Evolutionary conservation across 2,329 filamentous ascomycete species (phyloP).

Genomic region (Trichoderma sp.): DNA sequence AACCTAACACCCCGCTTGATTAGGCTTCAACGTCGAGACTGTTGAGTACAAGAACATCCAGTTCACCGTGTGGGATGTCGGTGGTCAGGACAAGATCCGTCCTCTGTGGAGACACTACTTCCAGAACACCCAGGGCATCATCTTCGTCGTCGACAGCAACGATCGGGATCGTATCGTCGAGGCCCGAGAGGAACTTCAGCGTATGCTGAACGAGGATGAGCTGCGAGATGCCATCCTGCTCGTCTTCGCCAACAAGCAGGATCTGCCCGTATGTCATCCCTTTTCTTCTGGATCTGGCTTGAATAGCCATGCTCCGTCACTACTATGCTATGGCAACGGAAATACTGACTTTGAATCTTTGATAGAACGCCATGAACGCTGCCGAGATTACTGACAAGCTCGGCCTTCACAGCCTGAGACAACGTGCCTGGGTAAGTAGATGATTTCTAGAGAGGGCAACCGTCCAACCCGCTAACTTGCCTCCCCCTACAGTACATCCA

Average conservation of each 20-base stretch:
- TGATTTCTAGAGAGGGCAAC: neutral
- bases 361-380: constrained; percentile 97
- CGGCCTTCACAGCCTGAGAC: constrained; percentile 96
- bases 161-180: constrained; percentile 98
- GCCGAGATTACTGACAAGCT: constrained; percentile 99
- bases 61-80: constrained; percentile 99
- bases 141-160: constrained; percentile 99
- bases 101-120: constrained; percentile 99
- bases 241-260: constrained; percentile 99
- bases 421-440: constrained; percentile 93
- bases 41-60: constrained; percentile 99
- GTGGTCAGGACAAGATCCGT: constrained; percentile 99
- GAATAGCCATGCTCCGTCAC: neutral
- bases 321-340: neutral
- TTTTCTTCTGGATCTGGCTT: neutral
- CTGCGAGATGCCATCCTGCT: constrained; percentile 94
- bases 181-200: constrained; percentile 91
- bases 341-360: constrained; percentile 19
- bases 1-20: constrained; percentile 2
- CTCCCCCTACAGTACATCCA: constrained; percentile 77
- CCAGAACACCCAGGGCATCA: constrained; percentile 99
- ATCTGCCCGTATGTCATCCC: constrained; percentile 76
- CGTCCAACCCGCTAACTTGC: neutral
- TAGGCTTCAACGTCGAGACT: constrained; percentile 99
- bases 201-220: constrained; percentile 99